Conservation (phyloP, 2,329 filamentous ascomycete genomes). For the Alternaria burnsii region DNA sequence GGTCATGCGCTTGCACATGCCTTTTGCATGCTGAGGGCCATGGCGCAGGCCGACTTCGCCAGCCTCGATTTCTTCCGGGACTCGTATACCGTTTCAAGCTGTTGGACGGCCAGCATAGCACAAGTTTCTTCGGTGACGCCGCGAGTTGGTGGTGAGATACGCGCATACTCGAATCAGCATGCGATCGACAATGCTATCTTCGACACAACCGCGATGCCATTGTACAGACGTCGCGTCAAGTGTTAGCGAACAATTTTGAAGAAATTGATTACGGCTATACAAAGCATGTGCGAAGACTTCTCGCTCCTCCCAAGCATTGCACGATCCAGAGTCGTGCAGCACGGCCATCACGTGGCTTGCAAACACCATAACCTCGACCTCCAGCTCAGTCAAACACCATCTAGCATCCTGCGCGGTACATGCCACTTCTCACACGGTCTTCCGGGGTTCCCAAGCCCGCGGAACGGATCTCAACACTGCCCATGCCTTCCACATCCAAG, state of each 20-base stretch:
- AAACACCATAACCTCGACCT: not conserved
- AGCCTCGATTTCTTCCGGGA: conserved; percentile 1
- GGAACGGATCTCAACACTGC: not conserved
- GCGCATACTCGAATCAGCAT: not conserved
- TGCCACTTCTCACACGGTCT: not conserved
- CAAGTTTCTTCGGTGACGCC: not conserved
- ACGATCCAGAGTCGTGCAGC: not conserved
- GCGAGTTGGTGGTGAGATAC: not conserved
- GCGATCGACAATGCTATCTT: not conserved
- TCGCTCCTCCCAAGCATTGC: too few relatives aligned
- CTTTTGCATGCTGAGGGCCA: not conserved
- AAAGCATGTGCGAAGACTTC: not conserved
- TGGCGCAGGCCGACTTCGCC: conserved; percentile 2
- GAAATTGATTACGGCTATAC: not conserved
- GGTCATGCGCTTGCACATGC: conserved; percentile 1
- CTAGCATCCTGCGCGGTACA: not conserved
- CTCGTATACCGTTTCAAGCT: conserved; percentile 1
- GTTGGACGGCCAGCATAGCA: not conserved
- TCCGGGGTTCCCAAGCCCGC: not conserved
- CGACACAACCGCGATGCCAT: not conserved
- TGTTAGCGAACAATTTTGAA: not conserved
- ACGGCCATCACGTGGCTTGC: not conserved
- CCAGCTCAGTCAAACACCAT: not conserved
- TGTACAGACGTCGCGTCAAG: not conserved
- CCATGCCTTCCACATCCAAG: not conserved